Conservation (phyloP, 192 early-diverging fungal genomes). For the Entomortierella lignicola region DNA sequence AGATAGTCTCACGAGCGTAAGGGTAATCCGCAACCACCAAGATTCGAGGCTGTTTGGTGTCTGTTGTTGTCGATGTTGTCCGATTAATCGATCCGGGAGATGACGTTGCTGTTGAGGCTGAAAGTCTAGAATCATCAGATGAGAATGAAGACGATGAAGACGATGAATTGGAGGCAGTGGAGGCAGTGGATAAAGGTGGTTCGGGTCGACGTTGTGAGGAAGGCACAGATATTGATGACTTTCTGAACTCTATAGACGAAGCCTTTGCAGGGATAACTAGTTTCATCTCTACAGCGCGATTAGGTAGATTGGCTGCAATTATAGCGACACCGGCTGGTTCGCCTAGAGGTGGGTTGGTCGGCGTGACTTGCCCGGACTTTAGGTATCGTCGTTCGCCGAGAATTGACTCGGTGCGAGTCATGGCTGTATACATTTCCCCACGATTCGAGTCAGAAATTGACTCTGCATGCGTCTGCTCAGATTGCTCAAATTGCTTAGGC, state of each 20-base stretch:
- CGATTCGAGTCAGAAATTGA: background rate
- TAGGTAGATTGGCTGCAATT: constrained; percentile 41
- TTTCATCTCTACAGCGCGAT: constrained; percentile 41
- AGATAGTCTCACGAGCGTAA: constrained; percentile 54
- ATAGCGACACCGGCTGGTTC: constrained; percentile 37
- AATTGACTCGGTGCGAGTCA: constrained; percentile 47
- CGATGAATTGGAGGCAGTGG: no score
- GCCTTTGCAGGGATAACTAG: constrained; percentile 30
- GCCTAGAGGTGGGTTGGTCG: constrained; percentile 39
- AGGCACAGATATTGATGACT: background rate
- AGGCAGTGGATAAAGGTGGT: background rate
- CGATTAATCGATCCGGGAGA: background rate
- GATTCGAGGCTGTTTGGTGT: constrained; percentile 28
- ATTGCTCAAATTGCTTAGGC: no score
- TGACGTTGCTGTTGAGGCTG: background rate
- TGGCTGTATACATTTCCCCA: constrained; percentile 16
- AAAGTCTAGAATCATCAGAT: constrained; percentile 10
- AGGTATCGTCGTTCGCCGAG: constrained; percentile 41
- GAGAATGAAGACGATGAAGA: constrained; percentile 12
- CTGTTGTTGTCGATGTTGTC: background rate
- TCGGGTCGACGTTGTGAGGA: background rate
- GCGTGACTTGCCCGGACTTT: constrained; percentile 34
- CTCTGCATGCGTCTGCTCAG: background rate
- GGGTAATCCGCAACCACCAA: constrained; percentile 58
- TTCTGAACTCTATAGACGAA: constrained; percentile 26